These are phyloP conservation scores for Schoenoplectus tabernaemontani DNA, from an alignment of 202 grass and related monocot species.

Conservation along the genomic window DNA sequence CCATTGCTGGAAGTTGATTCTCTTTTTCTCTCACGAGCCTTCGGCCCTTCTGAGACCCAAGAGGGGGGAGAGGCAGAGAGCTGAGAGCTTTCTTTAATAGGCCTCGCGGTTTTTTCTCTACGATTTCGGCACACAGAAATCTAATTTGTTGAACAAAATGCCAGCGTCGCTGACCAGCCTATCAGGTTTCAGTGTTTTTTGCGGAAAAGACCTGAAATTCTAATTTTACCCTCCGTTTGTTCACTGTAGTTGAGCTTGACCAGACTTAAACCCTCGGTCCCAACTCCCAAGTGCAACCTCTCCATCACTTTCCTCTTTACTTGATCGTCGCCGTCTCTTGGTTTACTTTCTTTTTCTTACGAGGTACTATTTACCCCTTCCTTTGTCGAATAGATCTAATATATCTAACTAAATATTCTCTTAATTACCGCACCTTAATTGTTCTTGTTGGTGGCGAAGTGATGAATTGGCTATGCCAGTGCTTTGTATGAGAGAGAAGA, in stretches of 20 bases:
- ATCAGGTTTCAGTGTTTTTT: not conserved
- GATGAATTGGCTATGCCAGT: constrained; percentile 33
- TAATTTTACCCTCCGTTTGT: not conserved
- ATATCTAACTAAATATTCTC: not conserved
- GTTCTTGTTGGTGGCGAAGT: not conserved
- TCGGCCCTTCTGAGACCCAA: not conserved
- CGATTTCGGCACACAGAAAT: not conserved
- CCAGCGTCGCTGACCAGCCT: not conserved
- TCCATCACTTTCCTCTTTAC: constrained; percentile 30
- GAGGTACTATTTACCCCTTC: not conserved
- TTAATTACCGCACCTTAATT: not conserved
- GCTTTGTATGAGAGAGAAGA: constrained; percentile 13
- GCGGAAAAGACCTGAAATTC: not conserved
- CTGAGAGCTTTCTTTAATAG: not conserved
- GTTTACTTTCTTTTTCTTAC: not conserved
- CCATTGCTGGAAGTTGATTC: not conserved
- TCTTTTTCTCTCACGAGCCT: not conserved
- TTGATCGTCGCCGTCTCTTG: constrained; percentile 18
- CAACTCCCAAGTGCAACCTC: not conserved
- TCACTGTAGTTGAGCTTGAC: not conserved
- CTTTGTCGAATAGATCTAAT: constrained; percentile 18
- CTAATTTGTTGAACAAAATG: not conserved
- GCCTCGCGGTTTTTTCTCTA: not conserved
- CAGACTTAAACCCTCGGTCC: constrained; percentile 14
- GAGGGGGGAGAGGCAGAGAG: not conserved